Evolutionary conservation across 164 flowering plant species (phyloP).

Genomic region (Sedum album): DNA sequence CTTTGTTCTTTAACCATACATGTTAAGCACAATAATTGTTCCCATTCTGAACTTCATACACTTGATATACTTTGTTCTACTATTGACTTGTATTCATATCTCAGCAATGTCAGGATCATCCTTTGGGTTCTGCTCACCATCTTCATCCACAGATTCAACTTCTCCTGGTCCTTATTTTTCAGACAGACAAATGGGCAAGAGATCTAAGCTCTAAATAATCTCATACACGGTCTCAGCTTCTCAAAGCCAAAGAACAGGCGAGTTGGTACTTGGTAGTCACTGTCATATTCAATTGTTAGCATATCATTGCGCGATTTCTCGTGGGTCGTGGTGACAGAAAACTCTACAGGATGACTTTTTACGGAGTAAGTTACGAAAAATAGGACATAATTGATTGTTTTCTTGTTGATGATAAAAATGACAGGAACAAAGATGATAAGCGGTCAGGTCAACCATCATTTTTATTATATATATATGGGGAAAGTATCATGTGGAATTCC

Average conservation of each 20-base stretch:
- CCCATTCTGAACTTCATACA: neutral
- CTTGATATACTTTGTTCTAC: neutral
- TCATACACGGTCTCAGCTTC: neutral
- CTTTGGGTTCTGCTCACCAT: neutral
- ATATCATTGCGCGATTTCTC: neutral
- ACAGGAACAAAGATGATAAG: constrained; percentile 12
- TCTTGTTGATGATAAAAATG: constrained; percentile 15
- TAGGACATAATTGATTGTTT: neutral
- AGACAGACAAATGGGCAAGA: neutral
- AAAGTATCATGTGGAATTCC: no score
- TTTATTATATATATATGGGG: no score
- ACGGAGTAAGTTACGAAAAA: neutral
- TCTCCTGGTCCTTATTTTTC: neutral
- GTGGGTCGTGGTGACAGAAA: neutral
- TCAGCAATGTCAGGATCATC: constrained; percentile 1
- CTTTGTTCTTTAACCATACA: neutral
- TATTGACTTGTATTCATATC: neutral
- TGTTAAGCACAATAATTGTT: neutral
- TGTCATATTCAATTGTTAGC: neutral
- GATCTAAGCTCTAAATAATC: neutral
- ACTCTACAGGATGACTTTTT: neutral
- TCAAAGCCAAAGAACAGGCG: neutral
- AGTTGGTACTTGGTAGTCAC: neutral
- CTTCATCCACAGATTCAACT: constrained; percentile 1
- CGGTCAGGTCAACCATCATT: neutral